These are phyloP conservation scores for Pouteria campechiana DNA, from an alignment of 179 eudicot species.

Conservation along the genomic window DNA sequence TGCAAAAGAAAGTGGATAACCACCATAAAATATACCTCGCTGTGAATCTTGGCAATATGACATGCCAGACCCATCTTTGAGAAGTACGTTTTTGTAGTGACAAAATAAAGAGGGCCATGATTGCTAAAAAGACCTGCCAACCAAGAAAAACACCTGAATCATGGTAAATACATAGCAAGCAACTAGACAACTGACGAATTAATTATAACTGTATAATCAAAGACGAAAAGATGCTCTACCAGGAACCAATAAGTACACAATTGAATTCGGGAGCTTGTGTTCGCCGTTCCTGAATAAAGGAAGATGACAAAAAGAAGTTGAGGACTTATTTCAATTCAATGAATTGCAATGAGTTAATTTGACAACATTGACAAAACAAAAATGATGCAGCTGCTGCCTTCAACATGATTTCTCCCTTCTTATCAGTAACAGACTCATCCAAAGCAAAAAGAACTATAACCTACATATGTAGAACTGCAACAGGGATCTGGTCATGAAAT, in stretches of 20 bases:
- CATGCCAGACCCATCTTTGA: slow-evolving; percentile 92
- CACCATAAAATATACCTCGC: slow-evolving; percentile 70
- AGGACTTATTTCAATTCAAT: too few species aligned
- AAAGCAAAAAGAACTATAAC: slow-evolving; percentile 6
- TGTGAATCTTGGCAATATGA: slow-evolving; percentile 98
- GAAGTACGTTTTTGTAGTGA: slow-evolving; percentile 55
- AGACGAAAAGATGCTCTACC: too few species aligned
- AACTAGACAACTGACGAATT: too few species aligned
- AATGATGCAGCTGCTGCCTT: too few species aligned
- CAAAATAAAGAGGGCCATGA: slow-evolving; percentile 91
- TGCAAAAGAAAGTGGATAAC: slow-evolving; percentile 2
- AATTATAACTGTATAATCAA: too few species aligned
- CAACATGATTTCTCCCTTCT: too few species aligned
- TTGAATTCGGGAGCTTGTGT: slow-evolving; percentile 71
- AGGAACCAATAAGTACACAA: slow-evolving; percentile 87
- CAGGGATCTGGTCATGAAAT: neutral
- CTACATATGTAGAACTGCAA: slow-evolving; percentile 4
- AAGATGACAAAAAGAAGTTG: too few species aligned
- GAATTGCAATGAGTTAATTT: too few species aligned
- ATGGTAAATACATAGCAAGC: too few species aligned
- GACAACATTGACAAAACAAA: too few species aligned
- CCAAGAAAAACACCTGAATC: neutral
- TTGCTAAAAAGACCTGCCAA: slow-evolving; percentile 90
- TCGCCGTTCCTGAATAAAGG: slow-evolving; percentile 73
- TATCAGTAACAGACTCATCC: too few species aligned